These are phyloP conservation scores for Fusarium humuli DNA, from an alignment of 2,329 filamentous ascomycete species.

Conservation along the genomic window DNA sequence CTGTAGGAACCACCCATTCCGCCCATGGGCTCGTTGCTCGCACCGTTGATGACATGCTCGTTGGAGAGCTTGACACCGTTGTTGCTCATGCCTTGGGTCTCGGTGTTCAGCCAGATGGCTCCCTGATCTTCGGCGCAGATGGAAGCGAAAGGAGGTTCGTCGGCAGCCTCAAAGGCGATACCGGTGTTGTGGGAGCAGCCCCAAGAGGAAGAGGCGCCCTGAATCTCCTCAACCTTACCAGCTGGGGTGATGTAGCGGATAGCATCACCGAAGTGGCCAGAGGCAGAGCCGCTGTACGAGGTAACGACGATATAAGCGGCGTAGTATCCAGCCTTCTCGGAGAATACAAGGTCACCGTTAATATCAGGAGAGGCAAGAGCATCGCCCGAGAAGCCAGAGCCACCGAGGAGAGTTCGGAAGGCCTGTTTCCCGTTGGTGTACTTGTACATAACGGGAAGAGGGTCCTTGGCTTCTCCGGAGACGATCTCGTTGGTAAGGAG, in stretches of 20 bases:
- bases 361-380: constrained; percentile 67
- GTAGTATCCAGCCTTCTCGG: constrained; percentile 65
- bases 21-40: constrained; percentile 68
- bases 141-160: constrained; percentile 67
- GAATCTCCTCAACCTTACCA: constrained; percentile 63
- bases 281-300: constrained; percentile 64
- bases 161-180: constrained; percentile 71
- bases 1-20: constrained; percentile 74
- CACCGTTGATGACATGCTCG: constrained; percentile 71
- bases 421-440: constrained; percentile 66
- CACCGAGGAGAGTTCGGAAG: constrained; percentile 70
- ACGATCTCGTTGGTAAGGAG: constrained; percentile 68
- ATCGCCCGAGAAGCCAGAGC: constrained; percentile 62
- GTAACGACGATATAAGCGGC: constrained; percentile 73
- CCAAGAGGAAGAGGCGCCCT: constrained; percentile 66
- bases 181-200: constrained; percentile 75
- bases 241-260: constrained; percentile 59
- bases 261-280: constrained; percentile 69
- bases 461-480: constrained; percentile 61
- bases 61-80: constrained; percentile 70
- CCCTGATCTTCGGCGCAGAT: constrained; percentile 73
- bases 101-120: constrained; percentile 72
- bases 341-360: constrained; percentile 72
- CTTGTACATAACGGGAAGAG: constrained; percentile 69
- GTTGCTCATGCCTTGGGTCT: constrained; percentile 65